phyloP scores from a whole-genome alignment of 768 basidiomycete genomes.

The Boletus pseudopeckii region DNA sequence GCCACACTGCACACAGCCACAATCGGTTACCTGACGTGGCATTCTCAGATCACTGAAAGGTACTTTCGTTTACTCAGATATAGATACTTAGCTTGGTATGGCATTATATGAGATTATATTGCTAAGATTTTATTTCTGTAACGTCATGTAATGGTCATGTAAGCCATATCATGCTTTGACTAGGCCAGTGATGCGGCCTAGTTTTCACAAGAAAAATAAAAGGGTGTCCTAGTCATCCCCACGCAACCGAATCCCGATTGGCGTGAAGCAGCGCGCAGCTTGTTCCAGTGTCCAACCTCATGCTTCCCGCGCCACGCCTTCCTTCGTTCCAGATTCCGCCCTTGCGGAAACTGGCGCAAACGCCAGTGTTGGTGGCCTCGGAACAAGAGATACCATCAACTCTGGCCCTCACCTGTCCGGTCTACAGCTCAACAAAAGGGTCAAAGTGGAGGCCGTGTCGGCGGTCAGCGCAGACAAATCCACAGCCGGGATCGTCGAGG shows the following conservation, averaged over 20 bases:
- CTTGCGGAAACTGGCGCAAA: constrained; percentile 55
- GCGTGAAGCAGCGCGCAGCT: constrained; percentile 56
- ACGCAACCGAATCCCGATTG: constrained; percentile 87
- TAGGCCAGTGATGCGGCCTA: constrained; percentile 40
- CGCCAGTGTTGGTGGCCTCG: constrained; percentile 74
- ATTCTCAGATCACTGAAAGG: too few relatives aligned
- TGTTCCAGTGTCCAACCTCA: constrained; percentile 14
- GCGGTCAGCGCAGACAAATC: constrained; percentile 11
- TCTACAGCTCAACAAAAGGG: constrained; percentile 47
- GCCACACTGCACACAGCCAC: too few relatives aligned
- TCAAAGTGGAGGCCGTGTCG: constrained; percentile 23
- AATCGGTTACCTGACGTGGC: too few relatives aligned
- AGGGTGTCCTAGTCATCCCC: constrained; percentile 71
- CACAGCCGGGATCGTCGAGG: constrained; percentile 37
- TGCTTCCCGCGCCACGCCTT: constrained; percentile 16
- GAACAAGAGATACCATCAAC: constrained; percentile 72
- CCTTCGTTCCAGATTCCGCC: constrained; percentile 66
- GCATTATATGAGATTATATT: too few relatives aligned
- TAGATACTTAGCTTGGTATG: too few relatives aligned
- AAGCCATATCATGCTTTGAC: constrained; percentile 45
- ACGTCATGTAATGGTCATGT: too few relatives aligned
- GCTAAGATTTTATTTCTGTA: too few relatives aligned
- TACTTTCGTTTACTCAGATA: too few relatives aligned
- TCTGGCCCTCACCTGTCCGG: constrained; percentile 70
- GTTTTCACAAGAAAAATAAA: constrained; percentile 42